Percentiles rank a stretch among this genome's conserved stretches.
These are phyloP conservation scores for Grigorovia transvaalensis DNA, from an alignment of 805 yeast genomes.

Conservation along the genomic window DNA sequence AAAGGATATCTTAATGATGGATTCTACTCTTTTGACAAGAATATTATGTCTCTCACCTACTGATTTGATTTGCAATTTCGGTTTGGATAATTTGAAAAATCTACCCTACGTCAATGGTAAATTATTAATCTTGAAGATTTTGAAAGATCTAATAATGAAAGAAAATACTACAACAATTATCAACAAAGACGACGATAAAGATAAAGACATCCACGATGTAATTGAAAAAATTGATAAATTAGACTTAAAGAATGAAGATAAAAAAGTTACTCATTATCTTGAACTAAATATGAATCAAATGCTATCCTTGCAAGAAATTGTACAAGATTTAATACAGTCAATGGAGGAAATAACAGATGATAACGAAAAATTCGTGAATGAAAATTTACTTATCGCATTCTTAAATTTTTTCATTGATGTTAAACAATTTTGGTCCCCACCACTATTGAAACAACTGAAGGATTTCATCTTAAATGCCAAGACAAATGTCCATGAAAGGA, in stretches of 20 bases:
- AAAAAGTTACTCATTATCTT: slow-evolving; percentile 24
- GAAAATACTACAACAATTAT: neutral
- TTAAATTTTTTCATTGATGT: slow-evolving; percentile 42
- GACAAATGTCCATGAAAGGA: neutral
- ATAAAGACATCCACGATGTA: neutral
- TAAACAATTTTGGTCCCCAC: slow-evolving; percentile 25
- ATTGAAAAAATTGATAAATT: neutral
- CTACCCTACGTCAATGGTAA: slow-evolving; percentile 59
- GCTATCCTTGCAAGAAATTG: slow-evolving; percentile 29
- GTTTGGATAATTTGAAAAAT: slow-evolving; percentile 50
- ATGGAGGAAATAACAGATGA: slow-evolving; percentile 15
- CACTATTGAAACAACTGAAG: neutral
- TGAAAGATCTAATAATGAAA: slow-evolving; percentile 44
- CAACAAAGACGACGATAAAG: neutral
- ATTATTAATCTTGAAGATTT: slow-evolving; percentile 50
- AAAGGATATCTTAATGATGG: slow-evolving; percentile 33
- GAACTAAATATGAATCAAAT: slow-evolving; percentile 33
- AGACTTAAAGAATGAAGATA: neutral
- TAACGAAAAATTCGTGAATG: slow-evolving; percentile 7
- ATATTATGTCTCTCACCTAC: slow-evolving; percentile 52
- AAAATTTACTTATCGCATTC: slow-evolving; percentile 36
- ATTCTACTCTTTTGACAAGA: slow-evolving; percentile 54
- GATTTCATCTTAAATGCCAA: neutral
- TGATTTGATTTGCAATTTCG: slow-evolving; percentile 44
- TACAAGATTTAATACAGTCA: slow-evolving; percentile 5